A percentile compares a stretch with the other conserved stretches of the same genome.
Conservation (phyloP, 495 filamentous ascomycete genomes). For the Schizothecium vesticola region DNA sequence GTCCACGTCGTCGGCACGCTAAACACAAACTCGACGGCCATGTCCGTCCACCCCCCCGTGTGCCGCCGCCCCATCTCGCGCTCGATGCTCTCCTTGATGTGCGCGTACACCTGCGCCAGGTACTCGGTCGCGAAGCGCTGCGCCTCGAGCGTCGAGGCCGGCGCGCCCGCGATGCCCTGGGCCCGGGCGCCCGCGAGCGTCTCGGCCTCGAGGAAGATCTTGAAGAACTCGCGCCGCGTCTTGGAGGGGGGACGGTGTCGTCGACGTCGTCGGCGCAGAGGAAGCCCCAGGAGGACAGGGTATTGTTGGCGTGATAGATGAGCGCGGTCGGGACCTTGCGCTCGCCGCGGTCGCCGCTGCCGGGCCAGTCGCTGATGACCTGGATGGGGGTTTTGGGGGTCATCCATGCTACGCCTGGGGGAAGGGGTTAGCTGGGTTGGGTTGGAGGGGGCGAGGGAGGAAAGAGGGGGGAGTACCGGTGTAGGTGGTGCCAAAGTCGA, state of each 20-base stretch:
- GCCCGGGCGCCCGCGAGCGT: slow-evolving; percentile 32
- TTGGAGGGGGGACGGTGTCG: slow-evolving; percentile 24
- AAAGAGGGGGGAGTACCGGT: slow-evolving; percentile 39
- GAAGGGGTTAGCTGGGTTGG: background rate
- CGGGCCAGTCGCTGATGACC: slow-evolving; percentile 58
- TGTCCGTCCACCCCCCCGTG: slow-evolving; percentile 41
- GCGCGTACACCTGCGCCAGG: slow-evolving; percentile 48
- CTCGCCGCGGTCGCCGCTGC: slow-evolving; percentile 45
- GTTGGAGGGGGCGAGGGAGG: background rate
- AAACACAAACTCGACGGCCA: slow-evolving; percentile 58
- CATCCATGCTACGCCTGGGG: slow-evolving; percentile 48
- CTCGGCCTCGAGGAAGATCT: slow-evolving; percentile 50
- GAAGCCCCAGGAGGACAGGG: slow-evolving; percentile 52
- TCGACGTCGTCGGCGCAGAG: slow-evolving; percentile 44
- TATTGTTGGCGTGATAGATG: slow-evolving; percentile 41
- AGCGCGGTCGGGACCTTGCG: slow-evolving; percentile 57
- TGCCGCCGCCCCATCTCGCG: slow-evolving; percentile 30
- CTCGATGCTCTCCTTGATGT: slow-evolving; percentile 46
- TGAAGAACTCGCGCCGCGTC: slow-evolving; percentile 51
- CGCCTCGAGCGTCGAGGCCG: slow-evolving; percentile 38
- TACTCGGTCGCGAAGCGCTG: slow-evolving; percentile 53
- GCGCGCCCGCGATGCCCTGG: slow-evolving; percentile 29
- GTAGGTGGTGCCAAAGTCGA: slow-evolving; percentile 61
- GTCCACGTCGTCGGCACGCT: slow-evolving; percentile 66
- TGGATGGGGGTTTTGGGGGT: slow-evolving; percentile 46